Base-by-base conservation (phyloP, 1,139 yeast genomes). In the Tardiomyces depauwii region DNA sequence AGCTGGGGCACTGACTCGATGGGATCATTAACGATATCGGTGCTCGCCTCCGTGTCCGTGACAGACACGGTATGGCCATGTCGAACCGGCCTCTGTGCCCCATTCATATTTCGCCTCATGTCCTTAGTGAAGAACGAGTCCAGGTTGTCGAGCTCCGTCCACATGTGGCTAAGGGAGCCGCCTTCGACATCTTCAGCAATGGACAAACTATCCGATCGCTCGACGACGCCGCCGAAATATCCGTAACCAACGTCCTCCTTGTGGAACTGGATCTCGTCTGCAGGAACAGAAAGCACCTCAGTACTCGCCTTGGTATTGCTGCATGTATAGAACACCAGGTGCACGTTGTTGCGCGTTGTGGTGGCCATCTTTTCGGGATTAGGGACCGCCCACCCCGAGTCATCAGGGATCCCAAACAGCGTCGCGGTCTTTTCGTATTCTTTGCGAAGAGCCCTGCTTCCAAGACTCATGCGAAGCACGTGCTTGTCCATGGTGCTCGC, bases 361-460 rank as follows among this genome's bases (percentile, higher is more conserved):
- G 94, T 82, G 0, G 96, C 87, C 0, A 94, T 82, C 33, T 85
- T 78, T 0, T 89, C 85, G 0, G 97, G 96, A 91, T 85, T 83
- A 1, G 97, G 95, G 43, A 93, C 80, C 0, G 96, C 82, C 99
- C 99, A 93, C 1, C 99, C 99, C 59, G 82, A 80, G n/a, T 86
- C 95, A 50, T 88, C 96, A 0, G 98, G 98, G 19, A 89, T 81
- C 14, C 98, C 98, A 69, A 88, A 93, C 47, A 91, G 68, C 0
- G 96, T 87, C 0, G 94, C 91, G 1, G 94, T 82, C 54, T 78
- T 80, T 54, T 85, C 96, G 57, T 82, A 84, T 55, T 86, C 94
- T 52, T 83, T 85, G 55, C 82, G 77, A 57, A 83, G 71, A 2
- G 86, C 77, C 16, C 82, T 71, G 55, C 85, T 87, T 12, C 97